Conservation (phyloP, 2,329 filamentous ascomycete species). For the Aureobasidium sp. region DNA sequence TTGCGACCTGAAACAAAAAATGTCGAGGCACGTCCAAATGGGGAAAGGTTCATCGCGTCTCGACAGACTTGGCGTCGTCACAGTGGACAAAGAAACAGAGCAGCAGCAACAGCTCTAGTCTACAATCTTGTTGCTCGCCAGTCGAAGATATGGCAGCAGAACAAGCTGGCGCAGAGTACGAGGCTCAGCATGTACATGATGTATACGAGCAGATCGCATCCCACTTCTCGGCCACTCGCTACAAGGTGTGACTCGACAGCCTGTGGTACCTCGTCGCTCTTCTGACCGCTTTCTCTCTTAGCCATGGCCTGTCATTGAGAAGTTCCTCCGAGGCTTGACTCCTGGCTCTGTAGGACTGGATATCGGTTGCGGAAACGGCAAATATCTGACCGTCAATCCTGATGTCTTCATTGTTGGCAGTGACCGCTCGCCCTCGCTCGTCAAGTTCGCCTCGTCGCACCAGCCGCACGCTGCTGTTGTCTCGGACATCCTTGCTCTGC, state of each 20-base stretch:
- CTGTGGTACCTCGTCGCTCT: neutral
- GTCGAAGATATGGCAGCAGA: neutral
- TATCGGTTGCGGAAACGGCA: conserved; percentile 93
- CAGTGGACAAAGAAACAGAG: neutral
- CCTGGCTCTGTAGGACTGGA: conserved; percentile 77
- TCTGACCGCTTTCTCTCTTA: conserved; percentile 30
- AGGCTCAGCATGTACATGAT: conserved; percentile 78
- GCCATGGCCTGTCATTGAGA: conserved; percentile 88
- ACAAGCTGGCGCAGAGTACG: conserved; percentile 47
- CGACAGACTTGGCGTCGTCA: conserved; percentile 12
- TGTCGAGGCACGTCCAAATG: conserved; percentile 1
- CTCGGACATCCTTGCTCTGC: conserved; percentile 76
- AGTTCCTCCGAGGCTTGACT: conserved; percentile 60
- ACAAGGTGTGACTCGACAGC: conserved; percentile 48
- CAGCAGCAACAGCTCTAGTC: neutral
- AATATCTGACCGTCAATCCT: conserved; percentile 78
- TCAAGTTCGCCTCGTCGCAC: conserved; percentile 50
- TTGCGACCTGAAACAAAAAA: conserved; percentile 8
- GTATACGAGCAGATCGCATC: conserved; percentile 85
- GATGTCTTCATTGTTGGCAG: conserved; percentile 74
- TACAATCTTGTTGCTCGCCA: neutral
- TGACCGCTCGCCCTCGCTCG: conserved; percentile 64
- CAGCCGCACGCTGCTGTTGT: conserved; percentile 63
- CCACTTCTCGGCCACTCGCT: conserved; percentile 74
- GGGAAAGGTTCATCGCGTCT: neutral